Percentiles rank a stretch among this genome's conserved stretches.
phyloP scores from a whole-genome alignment of 2,329 filamentous ascomycete species.

The Coniella lustricola region DNA sequence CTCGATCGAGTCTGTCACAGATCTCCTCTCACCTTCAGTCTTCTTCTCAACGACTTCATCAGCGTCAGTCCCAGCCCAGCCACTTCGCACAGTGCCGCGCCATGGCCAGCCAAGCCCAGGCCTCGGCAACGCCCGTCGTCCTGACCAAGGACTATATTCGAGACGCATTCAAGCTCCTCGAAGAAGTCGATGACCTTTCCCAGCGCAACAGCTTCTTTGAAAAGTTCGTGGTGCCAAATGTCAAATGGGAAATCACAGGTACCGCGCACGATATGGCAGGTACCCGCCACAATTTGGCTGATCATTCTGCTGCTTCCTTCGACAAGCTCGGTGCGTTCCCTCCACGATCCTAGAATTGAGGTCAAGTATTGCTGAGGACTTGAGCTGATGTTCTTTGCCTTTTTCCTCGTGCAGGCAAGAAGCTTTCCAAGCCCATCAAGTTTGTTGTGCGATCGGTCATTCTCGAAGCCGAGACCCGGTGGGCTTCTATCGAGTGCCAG shows the following conservation, averaged over 20 bases:
- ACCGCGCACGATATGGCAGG: conserved; percentile 1
- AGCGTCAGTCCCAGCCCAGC: too few relatives aligned
- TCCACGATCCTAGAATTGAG: too few relatives aligned
- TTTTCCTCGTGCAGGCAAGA: neutral
- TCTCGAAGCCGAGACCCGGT: neutral
- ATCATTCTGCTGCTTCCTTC: neutral
- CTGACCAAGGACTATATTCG: conserved; percentile 2
- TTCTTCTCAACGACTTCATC: too few relatives aligned
- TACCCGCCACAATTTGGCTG: neutral
- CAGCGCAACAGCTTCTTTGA: neutral
- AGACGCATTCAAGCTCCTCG: neutral
- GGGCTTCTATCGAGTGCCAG: conserved; percentile 3
- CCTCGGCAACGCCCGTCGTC: neutral
- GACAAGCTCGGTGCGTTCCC: neutral
- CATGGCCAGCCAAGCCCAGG: neutral
- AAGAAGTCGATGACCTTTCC: neutral
- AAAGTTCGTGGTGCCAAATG: neutral
- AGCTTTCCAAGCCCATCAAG: neutral
- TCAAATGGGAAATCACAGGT: conserved; percentile 1
- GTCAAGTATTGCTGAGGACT: neutral
- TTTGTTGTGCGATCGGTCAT: conserved; percentile 1
- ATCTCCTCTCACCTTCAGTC: neutral
- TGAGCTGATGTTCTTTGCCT: neutral
- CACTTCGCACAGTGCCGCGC: neutral
- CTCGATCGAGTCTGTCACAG: neutral